Evolutionary conservation across 257 asterid genomes (phyloP), one percentile per base, ranked within the genome.

Genomic region (Buddleja alternifolia): DNA sequence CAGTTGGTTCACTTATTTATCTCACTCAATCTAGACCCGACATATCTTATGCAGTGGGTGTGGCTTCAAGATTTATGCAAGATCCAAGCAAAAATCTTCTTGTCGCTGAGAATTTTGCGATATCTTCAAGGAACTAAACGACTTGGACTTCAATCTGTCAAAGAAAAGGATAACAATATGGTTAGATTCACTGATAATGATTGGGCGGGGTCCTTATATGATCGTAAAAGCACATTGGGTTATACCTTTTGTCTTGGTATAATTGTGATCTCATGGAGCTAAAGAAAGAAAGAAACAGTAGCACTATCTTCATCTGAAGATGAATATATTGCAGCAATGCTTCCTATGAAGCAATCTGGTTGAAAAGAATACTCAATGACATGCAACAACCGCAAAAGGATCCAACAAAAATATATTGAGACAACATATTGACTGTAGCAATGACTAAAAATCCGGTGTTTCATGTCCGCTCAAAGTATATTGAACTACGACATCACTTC

Each of bases 391-490:
- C n/a, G n/a, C n/a, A n/a, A n/a, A n/a, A n/a, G n/a, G n/a, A n/a
- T n/a, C 3, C 48, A 10, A 42, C 14, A 6, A 6, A 7, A 42
- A 11, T 10, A 6, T 42, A 42, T 42, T 42, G 48, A 2, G 48
- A 42, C n/a, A 42, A 42, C 10, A 42, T 42, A 12, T 42, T 12
- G 14, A 3, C 8, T 42, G 48, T 42, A 12, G 48, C 48, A 42
- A 48, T 48, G 24, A 14, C n/a, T n/a, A n/a, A n/a, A n/a, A n/a
- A n/a, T n/a, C n/a, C n/a, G n/a, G n/a, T n/a, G n/a, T n/a, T n/a
- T 53, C 39, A 53, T 53, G 39, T 37, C 23, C 7, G 60, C 8
- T 24, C 60, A 21, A 53, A 53, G 60, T 37, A 53, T 53, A 53
- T 53, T 10, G 39, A 53, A 4, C 19, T 53, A 9, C 17, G 60